phyloP scores from a whole-genome alignment of 208 protist species.

The Trypanosomatidae sp. region DNA sequence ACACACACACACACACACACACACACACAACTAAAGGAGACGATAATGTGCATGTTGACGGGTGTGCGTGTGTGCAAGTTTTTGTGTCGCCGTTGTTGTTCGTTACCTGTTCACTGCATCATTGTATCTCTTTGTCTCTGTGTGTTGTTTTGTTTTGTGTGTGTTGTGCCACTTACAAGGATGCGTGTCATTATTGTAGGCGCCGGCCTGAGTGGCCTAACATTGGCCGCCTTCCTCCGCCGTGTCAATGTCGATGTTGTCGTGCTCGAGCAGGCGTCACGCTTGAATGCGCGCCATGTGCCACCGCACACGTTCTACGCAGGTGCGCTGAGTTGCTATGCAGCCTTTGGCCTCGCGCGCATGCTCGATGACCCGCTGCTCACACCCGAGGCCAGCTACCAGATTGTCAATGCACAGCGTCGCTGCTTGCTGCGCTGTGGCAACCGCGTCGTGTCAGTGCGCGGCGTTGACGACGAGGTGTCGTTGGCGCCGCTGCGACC shows the following conservation, averaged over 20 bases:
- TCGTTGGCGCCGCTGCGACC: too few relatives aligned
- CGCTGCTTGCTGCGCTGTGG: constrained; percentile 43
- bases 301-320: constrained; percentile 64
- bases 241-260: constrained; percentile 77
- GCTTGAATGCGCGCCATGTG: constrained; percentile 42
- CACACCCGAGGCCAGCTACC: constrained; percentile 46
- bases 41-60: not conserved
- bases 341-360: constrained; percentile 69
- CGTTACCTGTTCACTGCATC: too few relatives aligned
- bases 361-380: constrained; percentile 23
- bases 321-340: constrained; percentile 82
- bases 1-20: not conserved
- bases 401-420: constrained; percentile 33
- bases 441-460: constrained; percentile 44
- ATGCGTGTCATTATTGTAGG: constrained; percentile 85
- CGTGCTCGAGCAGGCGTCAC: constrained; percentile 72
- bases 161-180: not conserved
- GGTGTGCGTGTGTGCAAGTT: too few relatives aligned
- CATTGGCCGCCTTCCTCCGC: constrained; percentile 61
- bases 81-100: too few relatives aligned
- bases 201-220: constrained; percentile 69
- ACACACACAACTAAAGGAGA: constrained; percentile 1
- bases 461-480: constrained; percentile 34
- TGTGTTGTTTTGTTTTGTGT: too few relatives aligned
- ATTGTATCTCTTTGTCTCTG: too few relatives aligned